Conservation (phyloP, 352 stramenopile species). For the Phytopythium aichiense region DNA sequence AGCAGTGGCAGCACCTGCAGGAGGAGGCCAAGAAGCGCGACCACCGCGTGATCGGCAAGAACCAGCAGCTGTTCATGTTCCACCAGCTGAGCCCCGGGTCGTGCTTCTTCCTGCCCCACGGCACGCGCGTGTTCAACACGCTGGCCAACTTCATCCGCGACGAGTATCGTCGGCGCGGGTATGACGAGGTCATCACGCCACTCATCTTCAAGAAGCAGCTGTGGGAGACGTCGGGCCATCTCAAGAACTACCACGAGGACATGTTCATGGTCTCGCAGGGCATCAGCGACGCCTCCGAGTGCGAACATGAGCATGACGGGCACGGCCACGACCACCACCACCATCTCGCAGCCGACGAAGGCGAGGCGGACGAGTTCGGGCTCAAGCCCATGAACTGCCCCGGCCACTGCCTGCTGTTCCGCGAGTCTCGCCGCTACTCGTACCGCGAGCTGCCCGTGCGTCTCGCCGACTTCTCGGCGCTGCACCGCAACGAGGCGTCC, state of each 20-base stretch:
- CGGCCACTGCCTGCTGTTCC: constrained; percentile 97
- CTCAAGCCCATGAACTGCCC: constrained; percentile 99
- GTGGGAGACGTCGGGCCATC: constrained; percentile 97
- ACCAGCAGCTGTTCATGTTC: constrained; percentile 97
- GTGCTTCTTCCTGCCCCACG: constrained; percentile 98
- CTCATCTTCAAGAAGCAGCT: constrained; percentile 97
- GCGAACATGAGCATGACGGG: constrained; percentile 21
- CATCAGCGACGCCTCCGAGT: constrained; percentile 26
- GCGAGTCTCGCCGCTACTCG: constrained; percentile 91
- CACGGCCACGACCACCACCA: constrained; percentile 17
- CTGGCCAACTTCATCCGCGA: constrained; percentile 84
- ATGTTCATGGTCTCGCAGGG: constrained; percentile 92
- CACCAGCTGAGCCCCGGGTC: constrained; percentile 94
- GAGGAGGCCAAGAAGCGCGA: constrained; percentile 97
- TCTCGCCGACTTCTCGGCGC: constrained; percentile 94
- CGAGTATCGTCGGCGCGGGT: constrained; percentile 88
- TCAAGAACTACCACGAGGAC: constrained; percentile 96
- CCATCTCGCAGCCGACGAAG: constrained; percentile 17
- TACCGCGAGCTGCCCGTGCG: constrained; percentile 95
- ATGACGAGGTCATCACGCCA: constrained; percentile 96
- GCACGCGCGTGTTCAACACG: constrained; percentile 97
- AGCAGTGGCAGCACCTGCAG: constrained; percentile 85
- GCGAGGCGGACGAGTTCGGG: constrained; percentile 91
- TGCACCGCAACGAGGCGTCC: constrained; percentile 95
- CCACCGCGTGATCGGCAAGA: constrained; percentile 92